Base-by-base conservation (phyloP, 805 yeast species). In the Pichia insulana region DNA sequence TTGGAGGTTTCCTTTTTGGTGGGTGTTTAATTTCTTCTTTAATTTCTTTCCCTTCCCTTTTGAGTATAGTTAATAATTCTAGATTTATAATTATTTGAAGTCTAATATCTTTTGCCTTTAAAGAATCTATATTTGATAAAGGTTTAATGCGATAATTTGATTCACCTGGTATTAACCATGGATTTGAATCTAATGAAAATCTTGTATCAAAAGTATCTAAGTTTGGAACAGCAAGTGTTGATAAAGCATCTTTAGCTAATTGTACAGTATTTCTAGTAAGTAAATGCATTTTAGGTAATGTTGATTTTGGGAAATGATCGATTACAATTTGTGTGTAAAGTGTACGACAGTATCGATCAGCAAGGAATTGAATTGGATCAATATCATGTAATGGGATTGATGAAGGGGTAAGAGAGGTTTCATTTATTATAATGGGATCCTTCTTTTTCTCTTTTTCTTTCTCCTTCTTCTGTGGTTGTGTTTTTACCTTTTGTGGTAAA, bases 301-400 rank as follows among this genome's bases (percentile, higher is more conserved):
- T 52, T 2, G 63, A 58, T 40, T 62, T 62, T 3, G 58, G 48
- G 35, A 62, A 61, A 37, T 53, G 54, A 40, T 58, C 59, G 7
- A 61, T 26, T 11, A 61, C 58, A 3, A 50, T 48, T n/a, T 41
- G 39, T 16, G 44, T 48, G 45, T 61, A 62, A 4, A 62, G 45
- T 7, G 54, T 50, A 1, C 57, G 44, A 26, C 50, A 55, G 40
- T 62, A 62, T 12, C 58, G 36, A 19, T 58, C 57, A 1, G 47
- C 39, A 3, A 62, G 39, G 35, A 56, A 61, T 34, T 53, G 47
- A 4, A 40, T 44, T 2, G 65, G 63, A 34, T 61, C 62, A 7
- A 54, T 41, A 16, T 39, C 37, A 17, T 45, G 36, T 17, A 53
- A 44, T 7, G 43, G 32, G 39, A 17, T 30, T 38, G 25, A 5